Evolutionary conservation across 495 filamentous ascomycete species (phyloP).

Genomic region (Annulohypoxylon bovei): DNA sequence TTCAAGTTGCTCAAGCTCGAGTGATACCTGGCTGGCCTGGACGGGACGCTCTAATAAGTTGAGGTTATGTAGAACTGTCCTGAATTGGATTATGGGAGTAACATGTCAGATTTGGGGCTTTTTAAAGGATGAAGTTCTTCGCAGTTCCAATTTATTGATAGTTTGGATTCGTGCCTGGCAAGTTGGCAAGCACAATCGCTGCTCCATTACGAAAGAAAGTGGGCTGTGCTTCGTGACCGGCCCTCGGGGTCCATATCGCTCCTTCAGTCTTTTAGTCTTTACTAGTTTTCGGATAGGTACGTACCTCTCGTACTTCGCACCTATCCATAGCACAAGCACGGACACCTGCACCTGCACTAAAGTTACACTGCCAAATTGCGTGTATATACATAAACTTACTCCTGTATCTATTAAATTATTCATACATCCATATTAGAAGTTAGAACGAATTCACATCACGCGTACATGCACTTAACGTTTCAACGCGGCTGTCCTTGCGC

Average conservation of each 20-base stretch:
- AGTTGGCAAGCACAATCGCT: conserved; percentile 21
- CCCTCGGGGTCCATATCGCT: conserved; percentile 27
- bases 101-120: conserved; percentile 10
- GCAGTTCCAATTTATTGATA: conserved; percentile 38
- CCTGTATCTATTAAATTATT: not conserved
- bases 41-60: conserved; percentile 10
- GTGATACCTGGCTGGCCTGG: not conserved
- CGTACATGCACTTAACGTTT: not conserved
- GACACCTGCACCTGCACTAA: not conserved
- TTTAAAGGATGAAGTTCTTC: conserved; percentile 17
- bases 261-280: not conserved
- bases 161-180: conserved; percentile 43
- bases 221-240: conserved; percentile 38
- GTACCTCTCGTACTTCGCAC: conserved; percentile 1
- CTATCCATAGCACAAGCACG: not conserved
- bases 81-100: conserved; percentile 12
- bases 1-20: conserved; percentile 16
- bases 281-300: too few relatives aligned
- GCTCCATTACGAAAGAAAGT: conserved; percentile 42
- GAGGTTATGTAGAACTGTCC: not conserved
- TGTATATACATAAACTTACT: not conserved
- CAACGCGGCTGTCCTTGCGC: conserved; percentile 31
- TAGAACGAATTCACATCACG: conserved; percentile 1
- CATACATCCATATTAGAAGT: not conserved
- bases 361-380: not conserved